phyloP scores from a whole-genome alignment of 1,284 basidiomycete species.

The Sphaerobolus stellatus region DNA sequence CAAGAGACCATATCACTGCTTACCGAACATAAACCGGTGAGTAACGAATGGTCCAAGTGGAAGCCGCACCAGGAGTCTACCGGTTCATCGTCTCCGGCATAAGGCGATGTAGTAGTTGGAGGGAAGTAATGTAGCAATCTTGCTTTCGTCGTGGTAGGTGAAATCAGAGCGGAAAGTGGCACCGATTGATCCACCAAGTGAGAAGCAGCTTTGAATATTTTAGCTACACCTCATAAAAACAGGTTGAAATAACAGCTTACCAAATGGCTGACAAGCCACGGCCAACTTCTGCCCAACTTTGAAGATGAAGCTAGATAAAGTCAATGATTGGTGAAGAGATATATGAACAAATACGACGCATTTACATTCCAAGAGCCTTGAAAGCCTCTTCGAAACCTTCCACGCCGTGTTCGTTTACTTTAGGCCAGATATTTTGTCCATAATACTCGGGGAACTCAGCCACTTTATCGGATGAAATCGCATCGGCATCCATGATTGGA shows the following conservation, averaged over 20 bases:
- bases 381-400: conserved; percentile 83
- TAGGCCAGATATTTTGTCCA: conserved; percentile 80
- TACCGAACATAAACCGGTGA: conserved; percentile 88
- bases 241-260: conserved; percentile 38
- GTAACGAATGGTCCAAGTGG: conserved; percentile 81
- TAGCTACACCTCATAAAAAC: conserved; percentile 1
- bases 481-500: conserved; percentile 65
- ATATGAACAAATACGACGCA: background rate
- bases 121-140: conserved; percentile 92
- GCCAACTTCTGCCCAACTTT: conserved; percentile 79
- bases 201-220: conserved; percentile 49
- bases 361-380: conserved; percentile 75
- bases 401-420: conserved; percentile 52
- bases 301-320: conserved; percentile 62
- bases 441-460: conserved; percentile 76
- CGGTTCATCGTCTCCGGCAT: conserved; percentile 53
- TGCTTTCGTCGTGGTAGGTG: conserved; percentile 72
- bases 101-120: conserved; percentile 38
- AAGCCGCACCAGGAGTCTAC: conserved; percentile 83
- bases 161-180: conserved; percentile 63
- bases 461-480: conserved; percentile 53
- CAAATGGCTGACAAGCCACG: conserved; percentile 83
- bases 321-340: background rate
- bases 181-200: conserved; percentile 62
- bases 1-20: conserved; percentile 21